Evolutionary conservation across 2,329 filamentous ascomycete genomes (phyloP), one percentile per base, ranked within the genome.

Genomic region (Ceratocystis cubensis): DNA sequence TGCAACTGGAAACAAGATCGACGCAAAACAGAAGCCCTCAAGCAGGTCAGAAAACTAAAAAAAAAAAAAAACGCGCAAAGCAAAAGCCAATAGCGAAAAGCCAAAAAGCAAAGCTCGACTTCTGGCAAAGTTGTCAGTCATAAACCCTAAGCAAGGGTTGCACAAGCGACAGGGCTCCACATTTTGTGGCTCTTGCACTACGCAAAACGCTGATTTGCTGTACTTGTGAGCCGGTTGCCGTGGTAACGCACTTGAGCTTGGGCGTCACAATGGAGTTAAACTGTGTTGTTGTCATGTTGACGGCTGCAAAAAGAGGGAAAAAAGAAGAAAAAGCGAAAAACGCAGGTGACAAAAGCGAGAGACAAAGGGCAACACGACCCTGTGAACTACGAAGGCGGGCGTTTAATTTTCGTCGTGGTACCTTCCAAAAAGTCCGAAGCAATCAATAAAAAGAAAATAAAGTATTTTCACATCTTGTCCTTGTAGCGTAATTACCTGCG

Each of bases 221-320:
- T 56, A 13, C 10, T n/a, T 48, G n/a, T 48, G 28, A 30, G 15
- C 37, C 33, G 8, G 61, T 63, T 63, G 37, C 44, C 4, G 37
- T 63, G 44, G 37, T 22, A 30, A 63, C 22, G 17, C 22, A 15
- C 2, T 25, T 46, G 61, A 28, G 61, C 61, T 63, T 63, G 61
- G 41, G 61, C 61, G 41, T 28, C 33, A 63, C 33, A 46, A 63
- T 28, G 61, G 61, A 41, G 37, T 48, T 41, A 28, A 63, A 20
- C n/a, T 45, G 61, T 30, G 37, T 63, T 63, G 61, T 63, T 45
- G 61, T 46, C 37, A 46, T 63, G 41, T 63, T 63, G 37, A 25
- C 30, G 5, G 25, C 20, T 30, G 37, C 22, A 28, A 15, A 28
- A 28, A 28, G 53, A 30, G 8, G 25, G 30, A 57, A 63, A 15